Conservation (phyloP, 352 stramenopile genomes). For the Phytophthora fragariae region DNA sequence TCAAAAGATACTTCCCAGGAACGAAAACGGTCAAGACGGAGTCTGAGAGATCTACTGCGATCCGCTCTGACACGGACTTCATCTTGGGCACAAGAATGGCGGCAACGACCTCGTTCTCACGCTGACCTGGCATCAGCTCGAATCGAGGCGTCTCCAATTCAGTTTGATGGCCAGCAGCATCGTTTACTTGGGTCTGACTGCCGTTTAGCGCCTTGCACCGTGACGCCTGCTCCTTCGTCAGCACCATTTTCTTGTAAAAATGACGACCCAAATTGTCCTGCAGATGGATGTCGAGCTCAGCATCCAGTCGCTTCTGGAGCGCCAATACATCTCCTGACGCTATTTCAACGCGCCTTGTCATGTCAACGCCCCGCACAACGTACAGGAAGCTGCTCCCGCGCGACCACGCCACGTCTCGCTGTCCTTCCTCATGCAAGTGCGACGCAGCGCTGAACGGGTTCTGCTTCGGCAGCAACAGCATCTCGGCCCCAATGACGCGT, state of each 20-base stretch:
- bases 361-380: conserved; percentile 55
- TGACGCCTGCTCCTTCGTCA: conserved; percentile 73
- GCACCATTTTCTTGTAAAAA: conserved; percentile 68
- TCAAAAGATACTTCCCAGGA: conserved; percentile 61
- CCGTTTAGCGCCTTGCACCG: conserved; percentile 51
- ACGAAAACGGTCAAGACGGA: conserved; percentile 59
- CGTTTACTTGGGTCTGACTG: conserved; percentile 2
- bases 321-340: conserved; percentile 32
- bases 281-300: conserved; percentile 59
- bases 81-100: conserved; percentile 60
- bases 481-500: conserved; percentile 63
- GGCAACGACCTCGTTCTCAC: conserved; percentile 47
- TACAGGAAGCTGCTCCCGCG: conserved; percentile 80
- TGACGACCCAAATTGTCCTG: conserved; percentile 62
- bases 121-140: conserved; percentile 42
- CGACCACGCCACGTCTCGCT: conserved; percentile 70
- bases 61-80: conserved; percentile 35
- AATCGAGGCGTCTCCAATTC: conserved; percentile 48
- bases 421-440: conserved; percentile 75
- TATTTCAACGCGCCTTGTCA: conserved; percentile 30
- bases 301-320: conserved; percentile 58
- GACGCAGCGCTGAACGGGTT: conserved; percentile 81
- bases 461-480: conserved; percentile 69
- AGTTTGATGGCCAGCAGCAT: not conserved
- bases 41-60: conserved; percentile 59